phyloP scores from a whole-genome alignment of 2,329 filamentous ascomycete species.

The Furcasterigmium furcatum region DNA sequence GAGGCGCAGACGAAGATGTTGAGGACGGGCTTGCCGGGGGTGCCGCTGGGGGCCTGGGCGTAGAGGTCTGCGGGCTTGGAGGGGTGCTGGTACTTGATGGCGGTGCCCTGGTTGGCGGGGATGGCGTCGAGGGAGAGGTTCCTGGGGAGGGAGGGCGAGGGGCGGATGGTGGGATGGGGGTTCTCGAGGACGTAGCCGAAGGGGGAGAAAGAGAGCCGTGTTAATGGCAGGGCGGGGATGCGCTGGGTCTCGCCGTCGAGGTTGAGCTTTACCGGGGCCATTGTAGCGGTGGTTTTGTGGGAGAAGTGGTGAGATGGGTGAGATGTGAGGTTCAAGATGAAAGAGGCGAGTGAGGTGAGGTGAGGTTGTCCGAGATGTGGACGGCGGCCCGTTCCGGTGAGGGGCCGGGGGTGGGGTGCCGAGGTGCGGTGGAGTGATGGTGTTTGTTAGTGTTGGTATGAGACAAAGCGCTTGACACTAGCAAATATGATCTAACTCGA shows the following conservation, averaged over 20 bases:
- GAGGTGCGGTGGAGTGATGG: not conserved
- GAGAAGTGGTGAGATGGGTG: not conserved
- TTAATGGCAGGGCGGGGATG: constrained; percentile 64
- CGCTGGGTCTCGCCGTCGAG: constrained; percentile 17
- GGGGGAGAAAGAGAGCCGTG: constrained; percentile 63
- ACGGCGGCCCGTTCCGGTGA: not conserved
- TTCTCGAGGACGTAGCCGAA: constrained; percentile 85
- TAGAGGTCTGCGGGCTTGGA: constrained; percentile 74
- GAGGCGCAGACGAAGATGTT: constrained; percentile 89
- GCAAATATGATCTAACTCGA: too few relatives aligned
- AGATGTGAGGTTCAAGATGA: not conserved
- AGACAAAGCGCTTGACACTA: too few relatives aligned
- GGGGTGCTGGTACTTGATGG: constrained; percentile 81
- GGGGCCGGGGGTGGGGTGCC: not conserved
- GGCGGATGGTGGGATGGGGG: constrained; percentile 56
- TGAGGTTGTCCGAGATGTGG: not conserved
- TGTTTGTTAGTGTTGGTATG: too few relatives aligned
- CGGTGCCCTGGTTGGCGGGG: constrained; percentile 79
- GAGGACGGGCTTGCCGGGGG: constrained; percentile 60
- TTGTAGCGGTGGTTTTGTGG: not conserved
- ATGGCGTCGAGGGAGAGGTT: constrained; percentile 40
- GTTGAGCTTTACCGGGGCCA: constrained; percentile 1
- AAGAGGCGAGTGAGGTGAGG: not conserved
- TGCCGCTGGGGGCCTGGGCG: constrained; percentile 56
- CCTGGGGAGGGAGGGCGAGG: constrained; percentile 40